A percentile compares a stretch with the other conserved stretches of the same genome.
Conservation (phyloP, 2,329 filamentous ascomycete species). For the Ophiostoma ips region DNA sequence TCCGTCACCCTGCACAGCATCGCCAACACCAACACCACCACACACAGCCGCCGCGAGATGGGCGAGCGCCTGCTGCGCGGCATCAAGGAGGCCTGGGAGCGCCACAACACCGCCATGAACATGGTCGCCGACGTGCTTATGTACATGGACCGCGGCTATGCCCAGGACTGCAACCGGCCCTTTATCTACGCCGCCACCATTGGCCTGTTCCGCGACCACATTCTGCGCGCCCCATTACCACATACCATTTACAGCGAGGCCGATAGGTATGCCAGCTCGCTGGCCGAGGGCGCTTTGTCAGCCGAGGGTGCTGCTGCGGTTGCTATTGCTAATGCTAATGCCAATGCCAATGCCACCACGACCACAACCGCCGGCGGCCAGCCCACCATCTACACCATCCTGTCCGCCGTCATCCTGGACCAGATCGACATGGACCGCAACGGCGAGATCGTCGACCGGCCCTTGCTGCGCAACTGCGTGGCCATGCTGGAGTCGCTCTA, state of each 20-base stretch:
- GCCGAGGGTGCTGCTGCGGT: background rate
- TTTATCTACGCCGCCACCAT: slow-evolving; percentile 78
- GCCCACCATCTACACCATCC: slow-evolving; percentile 50
- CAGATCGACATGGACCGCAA: slow-evolving; percentile 86
- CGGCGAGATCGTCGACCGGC: slow-evolving; percentile 76
- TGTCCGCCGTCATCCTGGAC: slow-evolving; percentile 73
- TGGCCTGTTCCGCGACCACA: slow-evolving; percentile 74
- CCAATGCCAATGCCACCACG: slow-evolving; percentile 6
- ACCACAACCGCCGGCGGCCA: slow-evolving; percentile 14
- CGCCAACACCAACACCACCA: slow-evolving; percentile 38
- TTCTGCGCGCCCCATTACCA: slow-evolving; percentile 44
- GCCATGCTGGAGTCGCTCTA: slow-evolving; percentile 86
- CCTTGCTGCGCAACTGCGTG: slow-evolving; percentile 66
- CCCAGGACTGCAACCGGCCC: slow-evolving; percentile 52
- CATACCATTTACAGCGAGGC: slow-evolving; percentile 3
- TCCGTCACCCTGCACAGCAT: slow-evolving; percentile 41
- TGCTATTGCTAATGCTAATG: background rate
- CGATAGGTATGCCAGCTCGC: background rate
- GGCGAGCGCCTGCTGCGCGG: slow-evolving; percentile 73
- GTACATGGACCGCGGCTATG: slow-evolving; percentile 88
- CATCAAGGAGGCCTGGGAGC: slow-evolving; percentile 67
- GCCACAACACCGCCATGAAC: slow-evolving; percentile 85
- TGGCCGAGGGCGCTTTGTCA: background rate
- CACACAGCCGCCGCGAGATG: slow-evolving; percentile 62
- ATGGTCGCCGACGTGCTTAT: slow-evolving; percentile 65